A percentile compares a stretch with the other conserved stretches of the same genome.
These are phyloP conservation scores for Laburnicola sp. DNA, from an alignment of 2,329 filamentous ascomycete species.

Conservation along the genomic window DNA sequence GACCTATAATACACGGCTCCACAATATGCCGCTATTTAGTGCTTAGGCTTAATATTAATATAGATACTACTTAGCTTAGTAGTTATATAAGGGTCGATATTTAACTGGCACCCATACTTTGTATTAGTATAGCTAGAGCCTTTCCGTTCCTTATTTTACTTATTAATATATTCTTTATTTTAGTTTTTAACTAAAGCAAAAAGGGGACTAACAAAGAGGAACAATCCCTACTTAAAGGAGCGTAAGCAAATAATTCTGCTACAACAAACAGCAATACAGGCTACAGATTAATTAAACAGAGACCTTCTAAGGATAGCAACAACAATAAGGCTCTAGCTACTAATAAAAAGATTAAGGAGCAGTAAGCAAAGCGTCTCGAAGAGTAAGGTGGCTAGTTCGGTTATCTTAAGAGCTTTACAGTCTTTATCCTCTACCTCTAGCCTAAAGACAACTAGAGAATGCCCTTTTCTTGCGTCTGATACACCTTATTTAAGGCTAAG, in stretches of 20 bases:
- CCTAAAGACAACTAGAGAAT: slow-evolving; percentile 67
- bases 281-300: slow-evolving; percentile 40
- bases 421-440: slow-evolving; percentile 80
- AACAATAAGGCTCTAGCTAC: slow-evolving; percentile 57
- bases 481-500: slow-evolving; percentile 70
- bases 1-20: slow-evolving; percentile 35
- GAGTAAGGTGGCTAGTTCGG: slow-evolving; percentile 76
- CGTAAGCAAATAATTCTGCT: slow-evolving; percentile 14
- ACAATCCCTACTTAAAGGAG: slow-evolving; percentile 57
- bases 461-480: slow-evolving; percentile 67
- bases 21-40: slow-evolving; percentile 38
- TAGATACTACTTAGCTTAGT: slow-evolving; percentile 34
- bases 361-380: slow-evolving; percentile 64
- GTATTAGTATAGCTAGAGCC: slow-evolving; percentile 28
- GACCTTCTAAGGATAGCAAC: slow-evolving; percentile 17
- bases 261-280: slow-evolving; percentile 34
- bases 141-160: slow-evolving; percentile 29
- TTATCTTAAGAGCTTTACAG: slow-evolving; percentile 72
- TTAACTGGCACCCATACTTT: slow-evolving; percentile 42
- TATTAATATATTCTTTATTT: slow-evolving; percentile 27
- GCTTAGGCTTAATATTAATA: slow-evolving; percentile 40
- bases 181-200: slow-evolving; percentile 34
- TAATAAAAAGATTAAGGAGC: slow-evolving; percentile 59
- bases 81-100: slow-evolving; percentile 25
- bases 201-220: slow-evolving; percentile 58